Conservation (phyloP, 139 green algal genomes). For the Picochlorum sp. region DNA sequence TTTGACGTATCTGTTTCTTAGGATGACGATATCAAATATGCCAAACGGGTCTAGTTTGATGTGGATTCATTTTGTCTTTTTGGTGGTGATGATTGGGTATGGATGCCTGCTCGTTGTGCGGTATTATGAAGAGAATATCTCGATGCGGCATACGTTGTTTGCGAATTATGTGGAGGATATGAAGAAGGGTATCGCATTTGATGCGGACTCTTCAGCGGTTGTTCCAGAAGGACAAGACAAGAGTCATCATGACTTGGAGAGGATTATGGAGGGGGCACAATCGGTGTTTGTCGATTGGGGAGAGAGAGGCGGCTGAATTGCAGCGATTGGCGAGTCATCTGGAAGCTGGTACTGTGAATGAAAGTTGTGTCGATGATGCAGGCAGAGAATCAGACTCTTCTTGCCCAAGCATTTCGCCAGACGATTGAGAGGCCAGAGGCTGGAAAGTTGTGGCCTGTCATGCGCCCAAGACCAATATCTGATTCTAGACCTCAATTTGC, state of each 20-base stretch:
- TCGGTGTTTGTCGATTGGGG: not conserved
- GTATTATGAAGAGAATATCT: slow-evolving; percentile 13
- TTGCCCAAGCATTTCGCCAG: not conserved
- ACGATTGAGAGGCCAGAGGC: not conserved
- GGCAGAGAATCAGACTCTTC: not conserved
- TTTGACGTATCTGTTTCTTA: slow-evolving; percentile 7
- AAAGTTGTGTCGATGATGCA: slow-evolving; percentile 2
- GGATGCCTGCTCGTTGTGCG: slow-evolving; percentile 2
- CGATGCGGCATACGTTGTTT: slow-evolving; percentile 6
- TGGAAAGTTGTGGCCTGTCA: slow-evolving; percentile 5
- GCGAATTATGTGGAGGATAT: slow-evolving; percentile 1
- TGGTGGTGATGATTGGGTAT: slow-evolving; percentile 5
- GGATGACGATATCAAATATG: slow-evolving; percentile 17
- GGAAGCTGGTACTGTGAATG: not conserved
- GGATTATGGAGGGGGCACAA: not conserved
- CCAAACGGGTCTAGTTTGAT: not conserved
- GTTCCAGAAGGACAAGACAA: too few species aligned
- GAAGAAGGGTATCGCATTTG: not conserved
- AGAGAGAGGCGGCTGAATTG: not conserved
- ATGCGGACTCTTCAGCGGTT: not conserved
- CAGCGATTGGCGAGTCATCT: too few species aligned
- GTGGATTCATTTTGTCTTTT: slow-evolving; percentile 12
- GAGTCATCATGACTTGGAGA: not conserved
- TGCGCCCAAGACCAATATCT: not conserved
- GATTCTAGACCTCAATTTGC: slow-evolving; percentile 1